Conservation (phyloP, 352 stramenopile species). For the Phytopythium litorale region DNA sequence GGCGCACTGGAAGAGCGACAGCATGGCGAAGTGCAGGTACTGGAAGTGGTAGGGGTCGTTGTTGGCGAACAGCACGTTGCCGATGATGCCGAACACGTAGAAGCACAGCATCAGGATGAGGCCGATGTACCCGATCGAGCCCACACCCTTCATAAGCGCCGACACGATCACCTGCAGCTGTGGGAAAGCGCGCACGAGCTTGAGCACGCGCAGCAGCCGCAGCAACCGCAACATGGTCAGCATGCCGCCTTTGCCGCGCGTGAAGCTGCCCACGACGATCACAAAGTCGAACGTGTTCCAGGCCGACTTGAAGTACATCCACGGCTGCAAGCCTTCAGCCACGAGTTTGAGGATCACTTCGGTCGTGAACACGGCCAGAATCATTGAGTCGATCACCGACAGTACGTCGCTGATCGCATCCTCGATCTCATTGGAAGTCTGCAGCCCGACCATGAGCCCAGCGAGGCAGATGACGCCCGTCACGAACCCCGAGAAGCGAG, state of each 20-base stretch:
- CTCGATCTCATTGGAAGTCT: constrained; percentile 55
- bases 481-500: constrained; percentile 64
- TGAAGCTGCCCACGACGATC: constrained; percentile 77
- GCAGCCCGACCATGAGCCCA: constrained; percentile 71
- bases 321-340: constrained; percentile 72
- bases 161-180: constrained; percentile 89
- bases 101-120: constrained; percentile 89
- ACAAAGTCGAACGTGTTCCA: constrained; percentile 88
- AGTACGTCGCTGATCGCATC: constrained; percentile 49
- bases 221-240: constrained; percentile 82
- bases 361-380: constrained; percentile 70
- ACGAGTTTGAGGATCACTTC: constrained; percentile 79
- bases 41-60: constrained; percentile 91
- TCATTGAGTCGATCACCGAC: constrained; percentile 49
- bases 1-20: constrained; percentile 85
- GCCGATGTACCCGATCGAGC: constrained; percentile 87
- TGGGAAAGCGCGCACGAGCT: constrained; percentile 83
- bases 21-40: constrained; percentile 83
- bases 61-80: constrained; percentile 85
- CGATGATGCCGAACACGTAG: constrained; percentile 90
- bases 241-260: constrained; percentile 60
- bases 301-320: constrained; percentile 60
- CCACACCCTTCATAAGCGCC: constrained; percentile 83
- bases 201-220: constrained; percentile 80
- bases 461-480: constrained; percentile 73